phyloP scores from a whole-genome alignment of 2,329 filamentous ascomycete species.

The Diaporthe amygdali region DNA sequence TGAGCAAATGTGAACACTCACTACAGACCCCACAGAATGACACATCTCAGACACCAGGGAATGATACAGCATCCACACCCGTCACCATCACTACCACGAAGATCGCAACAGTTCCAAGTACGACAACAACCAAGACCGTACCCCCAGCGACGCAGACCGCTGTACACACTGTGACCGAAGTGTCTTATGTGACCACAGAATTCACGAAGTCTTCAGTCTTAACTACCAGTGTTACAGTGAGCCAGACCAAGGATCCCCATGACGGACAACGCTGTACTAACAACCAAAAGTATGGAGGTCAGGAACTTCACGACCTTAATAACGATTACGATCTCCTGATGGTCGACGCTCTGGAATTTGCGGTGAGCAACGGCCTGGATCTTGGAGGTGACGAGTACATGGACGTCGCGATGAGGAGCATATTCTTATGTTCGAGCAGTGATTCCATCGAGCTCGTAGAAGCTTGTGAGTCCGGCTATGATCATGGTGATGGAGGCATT shows the following conservation, averaged over 20 bases:
- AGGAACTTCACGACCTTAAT: conserved; percentile 16
- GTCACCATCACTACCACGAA: not conserved
- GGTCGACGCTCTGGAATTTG: not conserved
- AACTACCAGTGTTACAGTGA: not conserved
- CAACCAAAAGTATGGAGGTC: not conserved
- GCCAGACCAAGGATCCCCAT: not conserved
- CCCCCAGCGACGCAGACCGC: not conserved
- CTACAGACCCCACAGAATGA: no score
- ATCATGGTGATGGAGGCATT: not conserved
- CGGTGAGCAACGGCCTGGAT: not conserved
- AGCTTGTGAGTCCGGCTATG: conserved; percentile 1
- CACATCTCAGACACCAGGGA: not conserved
- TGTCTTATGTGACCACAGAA: not conserved
- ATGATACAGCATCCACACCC: not conserved
- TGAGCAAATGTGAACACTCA: no score
- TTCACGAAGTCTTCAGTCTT: not conserved
- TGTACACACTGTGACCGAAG: not conserved
- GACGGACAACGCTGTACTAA: not conserved
- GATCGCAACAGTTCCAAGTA: not conserved
- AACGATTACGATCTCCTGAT: conserved; percentile 11
- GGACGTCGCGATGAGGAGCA: not conserved
- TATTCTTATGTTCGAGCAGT: conserved; percentile 2
- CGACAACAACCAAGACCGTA: not conserved
- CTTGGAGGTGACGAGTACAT: not conserved
- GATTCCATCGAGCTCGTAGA: not conserved